Base-by-base conservation (phyloP, 441 rosid species). In the Brassica hybrid region DNA sequence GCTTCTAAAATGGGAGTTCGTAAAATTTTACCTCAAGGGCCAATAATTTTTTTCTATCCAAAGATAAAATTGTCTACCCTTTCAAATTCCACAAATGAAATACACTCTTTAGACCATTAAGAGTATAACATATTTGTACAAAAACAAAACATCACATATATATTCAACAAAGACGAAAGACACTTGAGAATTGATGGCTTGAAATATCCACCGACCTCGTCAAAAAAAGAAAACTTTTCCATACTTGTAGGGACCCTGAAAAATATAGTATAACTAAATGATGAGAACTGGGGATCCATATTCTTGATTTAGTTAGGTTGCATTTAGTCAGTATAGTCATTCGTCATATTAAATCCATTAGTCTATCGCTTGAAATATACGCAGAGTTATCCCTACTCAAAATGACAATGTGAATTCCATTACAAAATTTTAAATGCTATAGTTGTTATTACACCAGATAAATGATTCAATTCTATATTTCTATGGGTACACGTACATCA, bases 181-280 rank as follows among this genome's bases (percentile, higher is more conserved):
- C 59, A 34, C 54, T 59, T 66, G 56, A 34, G 69, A 72, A 59
- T 59, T 78, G 77, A 72, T 78, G 69, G 73, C 27, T 78, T 78
- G 81, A 72, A 72, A 72, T 48, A 72, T 66, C 77, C 73, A 72
- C 76, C 81, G 77, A 72, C 81, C 76, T 60, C 3, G 27, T 56
- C 66, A 71, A 65, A 78, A n/a, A 58, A 66, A 52, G 14, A 12
- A 72, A 66, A 72, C 77, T 78, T 78, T 71, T 78, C 77, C 76
- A 71, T 7, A 67, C 69, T 66, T 59, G 64, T 45, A 65, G 76
- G 57, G 77, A 14, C 21, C 76, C 73, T 59, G 62, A 25, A 32
- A 54, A 64, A 19, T 50, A 50, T 9, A 67, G 8, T 6, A 48
- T 48, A 60, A 12, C 16, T 36, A 69, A 50, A 62, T 61, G 11